Evolutionary conservation across 495 filamentous ascomycete genomes (phyloP).

Genomic region (Xylaria sp.): DNA sequence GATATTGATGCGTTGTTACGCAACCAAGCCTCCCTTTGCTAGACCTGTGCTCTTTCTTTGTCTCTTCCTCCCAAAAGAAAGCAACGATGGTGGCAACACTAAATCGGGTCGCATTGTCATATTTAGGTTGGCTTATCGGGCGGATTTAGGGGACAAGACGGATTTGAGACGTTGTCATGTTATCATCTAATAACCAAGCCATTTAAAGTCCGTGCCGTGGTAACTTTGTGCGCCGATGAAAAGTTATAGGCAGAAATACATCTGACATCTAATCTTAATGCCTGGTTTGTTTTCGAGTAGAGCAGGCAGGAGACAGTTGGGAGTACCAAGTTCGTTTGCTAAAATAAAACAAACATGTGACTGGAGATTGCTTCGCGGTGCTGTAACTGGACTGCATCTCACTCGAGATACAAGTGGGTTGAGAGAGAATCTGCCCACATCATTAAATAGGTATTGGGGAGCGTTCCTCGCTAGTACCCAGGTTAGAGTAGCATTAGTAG

Average conservation of each 20-base stretch:
- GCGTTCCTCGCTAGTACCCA: not conserved
- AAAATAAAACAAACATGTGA: conserved; percentile 10
- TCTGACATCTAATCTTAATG: not conserved
- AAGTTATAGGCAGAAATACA: not conserved
- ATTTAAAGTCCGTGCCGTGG: not conserved
- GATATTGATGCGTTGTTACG: not conserved
- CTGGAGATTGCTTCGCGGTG: not conserved
- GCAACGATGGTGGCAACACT: not conserved
- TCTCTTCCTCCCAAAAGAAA: not conserved
- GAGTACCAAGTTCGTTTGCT: not conserved
- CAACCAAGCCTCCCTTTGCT: not conserved
- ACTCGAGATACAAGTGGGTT: too few relatives aligned
- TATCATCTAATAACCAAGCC: not conserved
- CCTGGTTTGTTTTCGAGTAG: not conserved
- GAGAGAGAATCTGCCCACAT: not conserved
- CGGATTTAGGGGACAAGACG: conserved; percentile 5
- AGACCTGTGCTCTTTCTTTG: not conserved
- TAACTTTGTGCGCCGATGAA: not conserved
- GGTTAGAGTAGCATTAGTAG: too few relatives aligned
- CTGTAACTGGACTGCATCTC: not conserved
- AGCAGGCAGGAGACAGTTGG: not conserved
- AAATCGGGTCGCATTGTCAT: not conserved
- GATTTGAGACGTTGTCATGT: not conserved
- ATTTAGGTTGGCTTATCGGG: not conserved
- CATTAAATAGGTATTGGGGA: not conserved